Evolutionary conservation across 2,329 filamentous ascomycete genomes (phyloP), one percentile per base, ranked within the genome.

Genomic region (Bipolaris oryzae): DNA sequence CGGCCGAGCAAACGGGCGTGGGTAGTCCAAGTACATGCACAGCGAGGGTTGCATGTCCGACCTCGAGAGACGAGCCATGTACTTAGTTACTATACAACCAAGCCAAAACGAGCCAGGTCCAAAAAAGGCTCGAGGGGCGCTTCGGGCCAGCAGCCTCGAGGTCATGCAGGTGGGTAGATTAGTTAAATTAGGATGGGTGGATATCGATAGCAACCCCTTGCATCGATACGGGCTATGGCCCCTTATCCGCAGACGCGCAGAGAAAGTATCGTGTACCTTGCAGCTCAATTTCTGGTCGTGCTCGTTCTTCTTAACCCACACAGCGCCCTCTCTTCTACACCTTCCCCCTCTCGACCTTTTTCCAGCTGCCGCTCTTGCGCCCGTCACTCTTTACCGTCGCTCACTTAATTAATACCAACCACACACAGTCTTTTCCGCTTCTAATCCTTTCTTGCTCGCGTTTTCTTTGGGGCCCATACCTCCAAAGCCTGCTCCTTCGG

Each of bases 121-220:
- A 65, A 73, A 69, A 57, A 28, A 62, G 68, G 54, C 48, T 64
- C 55, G 55, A 66, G 62, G 55, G 61, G 69, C 61, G 66, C 57
- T 57, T 60, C 57, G 53, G 53, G 56, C 33, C 20, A 55, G 51
- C 53, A 52, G 58, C 56, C 64, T 58, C 69, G 62, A 71, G 64
- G 67, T 71, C 63, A 70, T 74, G 70, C 71, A 74, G 65, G 61
- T 58, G 53, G 62, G 60, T 66, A 64, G 67, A 72, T 70, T 71
- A 69, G 67, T 65, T 65, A 70, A 69, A 71, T 74, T 71, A 68
- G 61, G 59, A 62, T 66, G 67, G 67, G 68, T 69, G 65, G 66
- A 64, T 67, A 63, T 65, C 69, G 69, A 72, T 74, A 72, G 64
- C 65, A 66, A 25, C 68, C 67, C 66, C 64, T 70, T 68, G 63